These are phyloP conservation scores for Trichosanthes truncata DNA, from an alignment of 306 rosid species.

Conservation along the genomic window DNA sequence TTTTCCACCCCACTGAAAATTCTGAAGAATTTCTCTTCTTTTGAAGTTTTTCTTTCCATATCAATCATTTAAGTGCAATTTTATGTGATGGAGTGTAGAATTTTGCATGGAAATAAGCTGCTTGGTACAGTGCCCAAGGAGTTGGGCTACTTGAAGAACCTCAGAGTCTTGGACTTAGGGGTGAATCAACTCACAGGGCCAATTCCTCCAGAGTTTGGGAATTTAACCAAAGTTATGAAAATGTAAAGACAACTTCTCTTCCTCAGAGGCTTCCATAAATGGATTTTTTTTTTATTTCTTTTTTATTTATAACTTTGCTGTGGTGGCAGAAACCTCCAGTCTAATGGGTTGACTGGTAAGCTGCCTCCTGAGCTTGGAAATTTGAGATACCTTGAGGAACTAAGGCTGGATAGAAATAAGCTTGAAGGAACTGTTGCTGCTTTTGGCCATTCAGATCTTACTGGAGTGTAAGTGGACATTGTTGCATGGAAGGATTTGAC, in stretches of 20 bases:
- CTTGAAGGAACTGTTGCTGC: conserved; percentile 80
- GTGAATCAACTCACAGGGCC: conserved; percentile 70
- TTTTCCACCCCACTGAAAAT: neutral
- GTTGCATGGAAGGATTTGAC: neutral
- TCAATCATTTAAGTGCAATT: conserved; percentile 17
- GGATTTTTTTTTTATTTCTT: neutral
- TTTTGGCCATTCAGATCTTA: conserved; percentile 20
- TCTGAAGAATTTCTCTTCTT: neutral
- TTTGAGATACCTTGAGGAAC: conserved; percentile 62
- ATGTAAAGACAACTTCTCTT: conserved; percentile 38
- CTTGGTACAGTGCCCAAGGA: conserved; percentile 77
- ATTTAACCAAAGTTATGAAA: conserved; percentile 40
- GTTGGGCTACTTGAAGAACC: conserved; percentile 49
- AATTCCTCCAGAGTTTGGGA: conserved; percentile 82
- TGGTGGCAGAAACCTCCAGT: conserved; percentile 69
- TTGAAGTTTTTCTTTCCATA: conserved; percentile 5
- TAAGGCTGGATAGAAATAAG: conserved; percentile 75
- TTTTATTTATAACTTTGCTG: conserved; percentile 12
- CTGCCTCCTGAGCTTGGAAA: conserved; percentile 63
- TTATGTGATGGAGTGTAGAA: conserved; percentile 32
- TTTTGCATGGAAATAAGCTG: conserved; percentile 64
- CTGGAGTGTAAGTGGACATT: conserved; percentile 51
- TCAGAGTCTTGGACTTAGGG: conserved; percentile 80
- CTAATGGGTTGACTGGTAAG: conserved; percentile 64
- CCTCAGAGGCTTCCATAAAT: conserved; percentile 5